Conservation (phyloP, 176 grass and related monocot species). For the Triticum monococcum region DNA sequence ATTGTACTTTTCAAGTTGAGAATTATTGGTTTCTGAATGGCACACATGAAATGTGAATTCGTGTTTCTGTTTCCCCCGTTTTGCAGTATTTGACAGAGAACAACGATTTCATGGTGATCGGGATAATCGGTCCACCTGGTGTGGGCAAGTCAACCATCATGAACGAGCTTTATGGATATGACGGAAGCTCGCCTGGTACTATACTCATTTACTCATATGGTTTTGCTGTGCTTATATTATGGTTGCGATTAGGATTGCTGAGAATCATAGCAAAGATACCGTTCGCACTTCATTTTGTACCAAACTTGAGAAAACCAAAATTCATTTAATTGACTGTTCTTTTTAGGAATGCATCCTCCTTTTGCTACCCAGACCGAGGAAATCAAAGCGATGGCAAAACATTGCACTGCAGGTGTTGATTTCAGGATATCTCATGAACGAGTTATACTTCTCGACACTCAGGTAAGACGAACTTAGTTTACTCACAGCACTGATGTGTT, state of each 20-base stretch:
- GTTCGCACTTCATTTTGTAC: neutral
- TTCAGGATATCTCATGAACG: constrained; percentile 91
- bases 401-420: constrained; percentile 85
- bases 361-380: constrained; percentile 88
- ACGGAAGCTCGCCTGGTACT: constrained; percentile 71
- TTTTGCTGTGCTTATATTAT: neutral
- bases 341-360: constrained; percentile 89
- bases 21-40: no score
- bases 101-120: constrained; percentile 92
- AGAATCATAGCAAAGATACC: neutral
- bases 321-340: constrained; percentile 2
- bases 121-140: constrained; percentile 80
- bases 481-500: neutral
- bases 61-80: no score
- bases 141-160: constrained; percentile 89
- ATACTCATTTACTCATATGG: neutral
- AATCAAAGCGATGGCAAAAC: constrained; percentile 68
- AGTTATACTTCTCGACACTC: constrained; percentile 86
- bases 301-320: neutral
- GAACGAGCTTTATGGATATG: constrained; percentile 87
- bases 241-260: neutral
- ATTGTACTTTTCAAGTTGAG: no score
- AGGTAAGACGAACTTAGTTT: constrained; percentile 49
- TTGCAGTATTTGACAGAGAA: constrained; percentile 88
- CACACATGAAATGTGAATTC: no score